Percentiles rank a stretch among this genome's conserved stretches.
Conservation (phyloP, 2,329 filamentous ascomycete genomes). For the Ambrosiella beaveri region DNA sequence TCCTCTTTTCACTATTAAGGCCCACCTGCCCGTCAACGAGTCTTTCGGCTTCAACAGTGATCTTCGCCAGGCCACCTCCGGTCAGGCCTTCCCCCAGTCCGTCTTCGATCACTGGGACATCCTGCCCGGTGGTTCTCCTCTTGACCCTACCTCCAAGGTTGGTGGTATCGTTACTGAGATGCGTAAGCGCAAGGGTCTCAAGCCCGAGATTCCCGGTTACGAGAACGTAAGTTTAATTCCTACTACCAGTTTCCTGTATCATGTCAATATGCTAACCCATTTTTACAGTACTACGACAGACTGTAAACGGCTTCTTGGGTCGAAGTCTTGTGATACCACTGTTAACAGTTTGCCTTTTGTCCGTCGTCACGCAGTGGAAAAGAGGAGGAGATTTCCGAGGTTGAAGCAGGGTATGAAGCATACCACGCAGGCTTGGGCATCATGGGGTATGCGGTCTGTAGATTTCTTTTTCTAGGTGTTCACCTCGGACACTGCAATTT, state of each 20-base stretch:
- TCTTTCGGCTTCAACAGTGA: slow-evolving; percentile 98
- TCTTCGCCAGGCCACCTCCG: slow-evolving; percentile 80
- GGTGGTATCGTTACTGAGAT: slow-evolving; percentile 72
- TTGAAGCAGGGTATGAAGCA: slow-evolving; percentile 5
- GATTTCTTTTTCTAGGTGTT: slow-evolving; percentile 4
- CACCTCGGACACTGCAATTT: slow-evolving; percentile 13
- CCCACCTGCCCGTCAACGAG: slow-evolving; percentile 90
- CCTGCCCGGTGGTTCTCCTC: slow-evolving; percentile 79
- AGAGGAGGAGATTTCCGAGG: slow-evolving; percentile 13
- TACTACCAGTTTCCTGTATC: neutral
- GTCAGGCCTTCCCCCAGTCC: slow-evolving; percentile 96
- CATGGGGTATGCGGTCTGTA: slow-evolving; percentile 9
- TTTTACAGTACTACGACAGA: slow-evolving; percentile 12
- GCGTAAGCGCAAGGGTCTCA: slow-evolving; percentile 99
- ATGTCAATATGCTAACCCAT: neutral
- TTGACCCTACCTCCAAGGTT: slow-evolving; percentile 67
- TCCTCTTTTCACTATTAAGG: slow-evolving; percentile 97
- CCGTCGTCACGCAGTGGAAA: slow-evolving; percentile 10
- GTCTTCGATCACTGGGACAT: slow-evolving; percentile 99
- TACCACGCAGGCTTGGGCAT: slow-evolving; percentile 7
- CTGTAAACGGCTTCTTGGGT: slow-evolving; percentile 12
- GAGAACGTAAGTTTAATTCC: slow-evolving; percentile 56
- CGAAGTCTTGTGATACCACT: slow-evolving; percentile 12
- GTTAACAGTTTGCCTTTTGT: slow-evolving; percentile 10
- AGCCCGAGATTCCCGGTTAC: slow-evolving; percentile 81